Conservation (phyloP, 805 yeast genomes). For the Hyphopichia homilentoma region DNA sequence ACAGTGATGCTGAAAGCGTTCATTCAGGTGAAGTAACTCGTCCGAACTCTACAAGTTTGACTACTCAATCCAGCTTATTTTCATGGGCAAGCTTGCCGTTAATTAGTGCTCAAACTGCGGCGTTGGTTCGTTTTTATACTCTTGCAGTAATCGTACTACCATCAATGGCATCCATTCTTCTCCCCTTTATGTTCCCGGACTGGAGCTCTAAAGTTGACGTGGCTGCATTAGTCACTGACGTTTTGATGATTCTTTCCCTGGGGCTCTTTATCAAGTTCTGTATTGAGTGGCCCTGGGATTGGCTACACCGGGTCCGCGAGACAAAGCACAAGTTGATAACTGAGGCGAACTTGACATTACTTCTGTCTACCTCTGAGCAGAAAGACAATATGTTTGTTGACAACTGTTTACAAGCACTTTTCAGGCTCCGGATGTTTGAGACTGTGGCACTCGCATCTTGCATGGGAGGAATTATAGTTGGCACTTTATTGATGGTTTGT, state of each 20-base stretch:
- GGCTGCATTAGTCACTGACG: conserved; percentile 27
- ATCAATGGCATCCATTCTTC: neutral
- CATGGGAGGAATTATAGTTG: conserved; percentile 20
- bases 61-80: too few species aligned
- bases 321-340: too few species aligned
- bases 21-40: too few species aligned
- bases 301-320: conserved; percentile 28
- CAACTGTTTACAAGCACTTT: too few species aligned
- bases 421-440: too few species aligned
- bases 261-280: conserved; percentile 31
- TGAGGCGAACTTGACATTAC: too few species aligned
- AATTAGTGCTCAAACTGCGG: too few species aligned
- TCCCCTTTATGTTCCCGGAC: neutral
- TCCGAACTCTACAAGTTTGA: too few species aligned
- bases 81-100: too few species aligned
- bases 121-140: neutral
- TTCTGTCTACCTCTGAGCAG: too few species aligned
- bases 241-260: conserved; percentile 25
- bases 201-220: conserved; percentile 9
- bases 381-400: too few species aligned
- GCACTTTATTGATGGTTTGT: conserved; percentile 24
- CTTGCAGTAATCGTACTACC: conserved; percentile 1
- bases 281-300: conserved; percentile 42
- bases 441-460: conserved; percentile 24
- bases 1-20: too few species aligned